Evolutionary conservation across 148 eudicot genomes (phyloP).

Genomic region (Rhododendron vialii): DNA sequence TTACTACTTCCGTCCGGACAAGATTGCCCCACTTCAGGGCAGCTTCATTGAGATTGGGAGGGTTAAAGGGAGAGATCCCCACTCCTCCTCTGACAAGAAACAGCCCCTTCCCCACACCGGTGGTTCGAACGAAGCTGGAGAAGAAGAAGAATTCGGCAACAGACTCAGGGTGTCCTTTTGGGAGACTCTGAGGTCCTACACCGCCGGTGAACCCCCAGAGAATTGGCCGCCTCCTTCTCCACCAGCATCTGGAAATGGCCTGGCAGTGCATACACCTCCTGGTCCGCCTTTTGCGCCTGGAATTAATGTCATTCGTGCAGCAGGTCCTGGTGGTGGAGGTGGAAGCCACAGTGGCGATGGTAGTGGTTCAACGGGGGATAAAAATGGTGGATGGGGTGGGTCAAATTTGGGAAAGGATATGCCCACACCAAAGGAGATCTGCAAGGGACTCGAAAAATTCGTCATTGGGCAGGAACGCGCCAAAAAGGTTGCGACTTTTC

Average conservation of each 20-base stretch:
- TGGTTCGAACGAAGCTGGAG: not conserved
- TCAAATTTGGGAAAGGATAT: slow-evolving; percentile 60
- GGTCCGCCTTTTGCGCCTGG: slow-evolving; percentile 76
- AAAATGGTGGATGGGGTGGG: slow-evolving; percentile 57
- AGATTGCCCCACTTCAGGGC: slow-evolving; percentile 65
- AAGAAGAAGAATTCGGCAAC: slow-evolving; percentile 19
- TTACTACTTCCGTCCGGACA: slow-evolving; percentile 52
- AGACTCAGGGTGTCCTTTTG: slow-evolving; percentile 44
- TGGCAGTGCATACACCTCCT: slow-evolving; percentile 63
- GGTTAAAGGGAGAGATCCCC: slow-evolving; percentile 15
- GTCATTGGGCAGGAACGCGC: slow-evolving; percentile 74
- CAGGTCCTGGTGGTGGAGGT: slow-evolving; percentile 20
- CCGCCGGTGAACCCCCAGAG: slow-evolving; percentile 47
- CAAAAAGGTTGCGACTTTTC: slow-evolving; percentile 51
- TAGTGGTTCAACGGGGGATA: slow-evolving; percentile 27
- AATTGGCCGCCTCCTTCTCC: slow-evolving; percentile 31
- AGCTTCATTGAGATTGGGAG: slow-evolving; percentile 64
- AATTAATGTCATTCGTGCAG: slow-evolving; percentile 40
- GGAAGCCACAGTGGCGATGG: slow-evolving; percentile 17
- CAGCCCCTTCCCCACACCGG: not conserved
- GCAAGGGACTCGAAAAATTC: slow-evolving; percentile 69
- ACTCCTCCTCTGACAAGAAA: slow-evolving; percentile 6
- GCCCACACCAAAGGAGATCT: slow-evolving; percentile 82
- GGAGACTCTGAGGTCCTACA: slow-evolving; percentile 49
- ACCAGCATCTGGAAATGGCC: slow-evolving; percentile 36